Conservation (phyloP, 2,329 filamentous ascomycete species). For the Fusarium newnesense region DNA sequence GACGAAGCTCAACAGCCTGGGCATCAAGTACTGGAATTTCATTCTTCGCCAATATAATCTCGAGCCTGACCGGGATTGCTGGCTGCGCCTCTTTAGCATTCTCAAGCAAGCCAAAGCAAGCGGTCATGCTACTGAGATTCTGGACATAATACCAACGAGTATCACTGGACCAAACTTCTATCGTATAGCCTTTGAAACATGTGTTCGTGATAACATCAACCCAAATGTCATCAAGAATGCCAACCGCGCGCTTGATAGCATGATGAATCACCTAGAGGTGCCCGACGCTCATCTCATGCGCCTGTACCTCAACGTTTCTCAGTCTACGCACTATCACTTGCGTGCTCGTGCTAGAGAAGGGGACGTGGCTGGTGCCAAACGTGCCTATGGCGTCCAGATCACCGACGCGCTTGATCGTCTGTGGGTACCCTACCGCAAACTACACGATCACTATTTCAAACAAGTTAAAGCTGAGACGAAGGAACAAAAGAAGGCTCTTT, state of each 20-base stretch:
- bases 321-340: slow-evolving; percentile 58
- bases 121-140: slow-evolving; percentile 65
- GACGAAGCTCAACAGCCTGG: slow-evolving; percentile 69
- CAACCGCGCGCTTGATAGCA: slow-evolving; percentile 71
- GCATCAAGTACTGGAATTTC: slow-evolving; percentile 80
- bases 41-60: slow-evolving; percentile 72
- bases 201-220: slow-evolving; percentile 81
- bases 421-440: slow-evolving; percentile 59
- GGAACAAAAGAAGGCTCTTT: slow-evolving; percentile 41
- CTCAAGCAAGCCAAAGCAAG: slow-evolving; percentile 75
- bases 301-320: slow-evolving; percentile 66
- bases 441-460: slow-evolving; percentile 52
- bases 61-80: slow-evolving; percentile 77
- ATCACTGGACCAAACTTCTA: slow-evolving; percentile 66
- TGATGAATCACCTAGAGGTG: slow-evolving; percentile 56
- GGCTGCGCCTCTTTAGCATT: slow-evolving; percentile 73
- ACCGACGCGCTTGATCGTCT: slow-evolving; percentile 60
- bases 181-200: slow-evolving; percentile 77
- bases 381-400: slow-evolving; percentile 62
- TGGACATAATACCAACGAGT: slow-evolving; percentile 63
- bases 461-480: slow-evolving; percentile 35
- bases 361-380: slow-evolving; percentile 50
- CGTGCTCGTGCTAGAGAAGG: slow-evolving; percentile 46
- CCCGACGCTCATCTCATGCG: slow-evolving; percentile 64
- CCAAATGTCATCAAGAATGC: slow-evolving; percentile 73